Percentiles rank a stretch among this genome's conserved stretches.
Conservation (phyloP, 441 rosid genomes). For the Populus hybrid region DNA sequence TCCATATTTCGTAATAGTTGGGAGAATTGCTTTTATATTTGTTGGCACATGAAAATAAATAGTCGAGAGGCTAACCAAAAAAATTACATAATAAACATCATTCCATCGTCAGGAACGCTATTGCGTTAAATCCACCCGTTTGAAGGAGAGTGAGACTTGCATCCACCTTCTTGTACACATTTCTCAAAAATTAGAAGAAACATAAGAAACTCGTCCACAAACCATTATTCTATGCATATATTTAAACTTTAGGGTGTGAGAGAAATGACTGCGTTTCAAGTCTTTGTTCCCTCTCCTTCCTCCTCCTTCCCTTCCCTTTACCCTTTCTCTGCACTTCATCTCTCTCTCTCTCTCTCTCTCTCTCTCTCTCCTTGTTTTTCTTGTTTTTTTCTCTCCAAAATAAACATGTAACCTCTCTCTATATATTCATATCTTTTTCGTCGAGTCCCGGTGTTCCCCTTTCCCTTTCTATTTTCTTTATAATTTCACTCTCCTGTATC, state of each 20-base stretch:
- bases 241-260: conserved; percentile 27
- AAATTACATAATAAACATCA: conserved; percentile 14
- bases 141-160: neutral
- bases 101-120: neutral
- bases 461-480: conserved; percentile 17
- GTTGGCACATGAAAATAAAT: too few relatives aligned
- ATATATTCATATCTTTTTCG: conserved; percentile 10
- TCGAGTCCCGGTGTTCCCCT: conserved; percentile 18
- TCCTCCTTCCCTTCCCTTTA: neutral
- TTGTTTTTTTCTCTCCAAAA: conserved; percentile 15
- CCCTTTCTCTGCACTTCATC: conserved; percentile 14
- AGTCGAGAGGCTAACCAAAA: too few relatives aligned
- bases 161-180: neutral
- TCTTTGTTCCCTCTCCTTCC: neutral
- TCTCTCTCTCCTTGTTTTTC: conserved; percentile 15
- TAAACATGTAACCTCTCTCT: conserved; percentile 12
- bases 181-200: neutral
- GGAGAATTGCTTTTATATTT: neutral
- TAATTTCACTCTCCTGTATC: too few relatives aligned
- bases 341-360: neutral
- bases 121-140: neutral
- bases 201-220: neutral
- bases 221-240: conserved; percentile 22
- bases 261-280: conserved; percentile 46
- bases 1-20: neutral